Evolutionary conservation across 345 rosid species (phyloP).

Genomic region (Carallia brachiata): DNA sequence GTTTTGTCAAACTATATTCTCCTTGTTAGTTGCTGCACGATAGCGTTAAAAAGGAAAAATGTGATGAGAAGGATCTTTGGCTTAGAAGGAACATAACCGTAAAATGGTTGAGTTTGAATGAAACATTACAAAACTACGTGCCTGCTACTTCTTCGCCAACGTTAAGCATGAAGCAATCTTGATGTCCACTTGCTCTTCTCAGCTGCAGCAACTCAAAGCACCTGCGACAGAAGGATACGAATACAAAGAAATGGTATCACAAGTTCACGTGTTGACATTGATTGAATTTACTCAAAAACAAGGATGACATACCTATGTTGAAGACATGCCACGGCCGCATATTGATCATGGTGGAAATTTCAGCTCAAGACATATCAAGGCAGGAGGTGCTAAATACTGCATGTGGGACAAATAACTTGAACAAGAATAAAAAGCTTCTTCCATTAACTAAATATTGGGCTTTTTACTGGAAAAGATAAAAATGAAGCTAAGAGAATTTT

Average conservation of each 20-base stretch:
- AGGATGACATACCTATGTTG: slow-evolving; percentile 4
- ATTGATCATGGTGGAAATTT: neutral
- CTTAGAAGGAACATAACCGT: too few species aligned
- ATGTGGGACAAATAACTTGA: slow-evolving; percentile 6
- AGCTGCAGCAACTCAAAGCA: slow-evolving; percentile 1
- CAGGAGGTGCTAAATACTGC: slow-evolving; percentile 7
- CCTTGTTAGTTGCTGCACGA: too few species aligned
- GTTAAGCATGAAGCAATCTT: neutral
- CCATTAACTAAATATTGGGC: neutral
- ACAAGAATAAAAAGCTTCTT: neutral
- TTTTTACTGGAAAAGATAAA: neutral
- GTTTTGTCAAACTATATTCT: too few species aligned
- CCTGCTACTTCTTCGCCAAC: neutral
- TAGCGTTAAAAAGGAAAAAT: too few species aligned
- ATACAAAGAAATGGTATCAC: slow-evolving; percentile 5
- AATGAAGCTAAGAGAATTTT: slow-evolving; percentile 14
- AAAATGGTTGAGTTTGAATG: neutral
- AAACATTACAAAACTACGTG: neutral
- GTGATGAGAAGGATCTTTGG: too few species aligned
- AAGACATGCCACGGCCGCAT: neutral
- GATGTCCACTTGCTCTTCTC: neutral
- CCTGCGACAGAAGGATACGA: slow-evolving; percentile 16
- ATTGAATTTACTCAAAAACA: neutral
- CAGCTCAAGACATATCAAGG: neutral
- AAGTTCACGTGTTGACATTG: neutral